Base-by-base conservation (phyloP, 2,329 filamentous ascomycete genomes). In the Pyrenochaeta sp. region DNA sequence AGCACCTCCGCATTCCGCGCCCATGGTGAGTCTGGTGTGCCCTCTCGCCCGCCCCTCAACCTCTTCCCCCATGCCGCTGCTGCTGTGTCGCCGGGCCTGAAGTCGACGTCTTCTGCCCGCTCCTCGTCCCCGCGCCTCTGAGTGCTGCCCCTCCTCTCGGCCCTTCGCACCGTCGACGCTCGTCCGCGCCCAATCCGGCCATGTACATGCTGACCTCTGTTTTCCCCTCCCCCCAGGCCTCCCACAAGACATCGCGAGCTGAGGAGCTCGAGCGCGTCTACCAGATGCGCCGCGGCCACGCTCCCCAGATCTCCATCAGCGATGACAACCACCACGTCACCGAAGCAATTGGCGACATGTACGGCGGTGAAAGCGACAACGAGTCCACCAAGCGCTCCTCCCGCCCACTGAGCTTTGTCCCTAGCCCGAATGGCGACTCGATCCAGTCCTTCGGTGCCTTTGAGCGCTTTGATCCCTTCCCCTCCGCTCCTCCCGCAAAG, bases 241-340 rank as follows among this genome's bases (percentile, higher is more conserved):
- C 69, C 45, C 60, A 71, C 34, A 20, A 20, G 31, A 14, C 5
- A 11, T 34, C 31, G 31, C 65, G 75, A 58, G 74, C 75, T 42
- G 67, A 63, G 41, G 74, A 77, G 60, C 71, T 77, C 43, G 75
- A 77, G 56, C 69, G 72, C 28, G 46, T 68, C 64, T 80, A 80
- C 71, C 72, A 79, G 58, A 72, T 74, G 59, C 75, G 79, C 51
- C 77, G 80, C 63, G 80, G 81, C 56, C 83, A 86, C 74, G 74
- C 74, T 56, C 77, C 82, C 51, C 81, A 85, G 58, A 75, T 86
- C 50, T 85, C 82, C 59, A 86, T 96, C 70, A 94, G 89, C 71
- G 91, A 96, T 74, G 88, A 92, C 49, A 90, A 82, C 74, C 90
- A 96, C 74, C 92, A 96, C 82, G 90, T 96, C 68, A 96, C 91